These are phyloP conservation scores for Termitomyces heimii DNA, from an alignment of 768 basidiomycete species.

Conservation along the genomic window DNA sequence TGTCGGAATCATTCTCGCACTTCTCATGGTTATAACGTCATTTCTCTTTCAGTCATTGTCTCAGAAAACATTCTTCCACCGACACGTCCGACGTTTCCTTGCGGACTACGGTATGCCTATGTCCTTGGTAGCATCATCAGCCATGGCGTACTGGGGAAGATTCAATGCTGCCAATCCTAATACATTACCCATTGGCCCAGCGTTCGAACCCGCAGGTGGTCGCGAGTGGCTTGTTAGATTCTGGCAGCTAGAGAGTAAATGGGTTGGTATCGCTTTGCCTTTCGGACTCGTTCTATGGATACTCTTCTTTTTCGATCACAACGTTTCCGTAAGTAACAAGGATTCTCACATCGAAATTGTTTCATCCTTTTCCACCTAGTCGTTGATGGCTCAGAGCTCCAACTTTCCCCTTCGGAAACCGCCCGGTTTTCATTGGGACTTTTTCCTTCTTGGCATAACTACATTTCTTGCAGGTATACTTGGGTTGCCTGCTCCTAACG, in stretches of 20 bases:
- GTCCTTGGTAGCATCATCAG: conserved; percentile 69
- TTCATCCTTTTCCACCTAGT: conserved; percentile 34
- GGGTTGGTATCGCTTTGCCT: conserved; percentile 85
- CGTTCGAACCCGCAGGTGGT: conserved; percentile 67
- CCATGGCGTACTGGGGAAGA: conserved; percentile 81
- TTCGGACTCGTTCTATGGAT: conserved; percentile 89
- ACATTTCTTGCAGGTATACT: conserved; percentile 88
- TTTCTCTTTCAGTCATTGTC: conserved; percentile 72
- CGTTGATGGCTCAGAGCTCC: conserved; percentile 86
- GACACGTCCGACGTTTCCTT: conserved; percentile 67
- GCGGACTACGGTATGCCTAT: conserved; percentile 92
- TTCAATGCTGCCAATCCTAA: conserved; percentile 55
- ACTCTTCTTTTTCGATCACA: conserved; percentile 93
- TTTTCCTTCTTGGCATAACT: conserved; percentile 85
- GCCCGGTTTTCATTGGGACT: conserved; percentile 82
- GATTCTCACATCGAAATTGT: neutral
- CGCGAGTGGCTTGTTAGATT: conserved; percentile 83
- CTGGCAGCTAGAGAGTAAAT: conserved; percentile 84
- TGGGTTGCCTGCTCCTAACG: conserved; percentile 84
- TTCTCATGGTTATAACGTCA: conserved; percentile 70
- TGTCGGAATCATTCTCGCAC: conserved; percentile 66
- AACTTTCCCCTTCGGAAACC: conserved; percentile 90
- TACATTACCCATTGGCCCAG: conserved; percentile 62
- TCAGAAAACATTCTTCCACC: conserved; percentile 60
- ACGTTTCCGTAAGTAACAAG: conserved; percentile 66